Evolutionary conservation across 2,329 filamentous ascomycete genomes (phyloP).

Genomic region (Macrophomina pseudophaseolina): DNA sequence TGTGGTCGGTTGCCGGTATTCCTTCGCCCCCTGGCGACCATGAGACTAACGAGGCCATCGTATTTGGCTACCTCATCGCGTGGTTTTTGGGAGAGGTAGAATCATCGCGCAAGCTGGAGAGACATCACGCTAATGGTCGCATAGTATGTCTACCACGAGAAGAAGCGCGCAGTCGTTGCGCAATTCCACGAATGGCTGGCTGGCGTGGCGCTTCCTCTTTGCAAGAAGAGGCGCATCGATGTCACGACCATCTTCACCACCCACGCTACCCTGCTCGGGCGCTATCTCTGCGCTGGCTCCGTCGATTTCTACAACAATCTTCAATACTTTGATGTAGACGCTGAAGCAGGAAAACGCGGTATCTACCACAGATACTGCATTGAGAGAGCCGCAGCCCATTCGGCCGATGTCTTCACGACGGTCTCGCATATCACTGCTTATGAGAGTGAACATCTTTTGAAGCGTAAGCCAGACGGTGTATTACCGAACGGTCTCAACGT

Average conservation of each 20-base stretch:
- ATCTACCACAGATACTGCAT: conserved; percentile 99
- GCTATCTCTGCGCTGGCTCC: conserved; percentile 95
- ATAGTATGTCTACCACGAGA: conserved; percentile 93
- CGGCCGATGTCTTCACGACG: conserved; percentile 96
- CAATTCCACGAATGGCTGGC: conserved; percentile 99
- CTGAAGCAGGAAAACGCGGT: conserved; percentile 94
- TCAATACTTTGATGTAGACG: conserved; percentile 94
- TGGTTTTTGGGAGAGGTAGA: conserved; percentile 97
- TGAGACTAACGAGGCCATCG: conserved; percentile 96
- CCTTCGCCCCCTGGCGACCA: conserved; percentile 90
- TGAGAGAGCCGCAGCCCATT: conserved; percentile 88
- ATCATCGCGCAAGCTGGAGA: conserved; percentile 32
- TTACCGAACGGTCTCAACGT: conserved; percentile 97
- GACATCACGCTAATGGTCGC: conserved; percentile 30
- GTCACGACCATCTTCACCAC: conserved; percentile 98
- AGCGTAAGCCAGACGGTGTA: conserved; percentile 96
- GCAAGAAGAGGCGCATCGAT: conserved; percentile 93
- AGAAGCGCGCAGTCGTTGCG: conserved; percentile 87
- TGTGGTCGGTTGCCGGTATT: conserved; percentile 92
- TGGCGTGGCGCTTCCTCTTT: conserved; percentile 88
- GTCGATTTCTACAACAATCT: conserved; percentile 99
- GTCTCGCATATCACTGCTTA: conserved; percentile 99
- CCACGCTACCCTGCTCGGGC: conserved; percentile 90
- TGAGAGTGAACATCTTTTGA: conserved; percentile 95
- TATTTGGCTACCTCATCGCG: conserved; percentile 95